A percentile compares a stretch with the other conserved stretches of the same genome.
phyloP scores from a whole-genome alignment of 345 rosid species.

The Eucalyptus erythrocorys region DNA sequence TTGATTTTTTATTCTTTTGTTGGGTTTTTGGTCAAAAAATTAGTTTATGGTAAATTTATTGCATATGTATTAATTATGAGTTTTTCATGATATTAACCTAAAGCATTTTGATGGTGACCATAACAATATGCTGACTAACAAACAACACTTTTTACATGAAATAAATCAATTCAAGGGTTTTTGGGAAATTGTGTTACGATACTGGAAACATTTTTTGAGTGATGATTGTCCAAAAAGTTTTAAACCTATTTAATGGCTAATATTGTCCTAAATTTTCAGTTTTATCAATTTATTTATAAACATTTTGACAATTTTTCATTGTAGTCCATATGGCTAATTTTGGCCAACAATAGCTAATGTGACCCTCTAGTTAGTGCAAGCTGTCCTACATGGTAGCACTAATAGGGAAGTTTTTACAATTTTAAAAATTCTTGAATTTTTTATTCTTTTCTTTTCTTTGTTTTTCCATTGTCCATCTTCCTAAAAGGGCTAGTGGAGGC shows the following conservation, averaged over 20 bases:
- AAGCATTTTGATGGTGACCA: neutral
- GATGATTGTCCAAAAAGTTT: neutral
- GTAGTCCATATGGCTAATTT: neutral
- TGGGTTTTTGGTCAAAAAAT: too few relatives aligned
- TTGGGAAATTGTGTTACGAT: neutral
- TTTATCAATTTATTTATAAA: neutral
- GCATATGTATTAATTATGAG: accelerated
- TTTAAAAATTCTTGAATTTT: neutral
- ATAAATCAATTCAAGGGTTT: neutral
- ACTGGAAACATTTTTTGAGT: neutral
- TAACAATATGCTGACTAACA: neutral
- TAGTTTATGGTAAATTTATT: too few relatives aligned
- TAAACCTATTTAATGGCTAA: neutral
- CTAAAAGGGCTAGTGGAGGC: neutral
- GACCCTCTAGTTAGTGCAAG: neutral
- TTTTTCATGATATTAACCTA: too few relatives aligned
- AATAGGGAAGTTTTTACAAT: neutral
- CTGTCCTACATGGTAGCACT: neutral
- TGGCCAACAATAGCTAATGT: neutral
- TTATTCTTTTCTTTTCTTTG: neutral
- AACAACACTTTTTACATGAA: neutral
- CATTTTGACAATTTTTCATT: neutral
- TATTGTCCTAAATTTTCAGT: neutral
- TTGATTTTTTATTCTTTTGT: neutral
- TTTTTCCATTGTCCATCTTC: neutral